phyloP scores from a whole-genome alignment of 2,329 filamentous ascomycete genomes.

The Penicillium frequentans region DNA sequence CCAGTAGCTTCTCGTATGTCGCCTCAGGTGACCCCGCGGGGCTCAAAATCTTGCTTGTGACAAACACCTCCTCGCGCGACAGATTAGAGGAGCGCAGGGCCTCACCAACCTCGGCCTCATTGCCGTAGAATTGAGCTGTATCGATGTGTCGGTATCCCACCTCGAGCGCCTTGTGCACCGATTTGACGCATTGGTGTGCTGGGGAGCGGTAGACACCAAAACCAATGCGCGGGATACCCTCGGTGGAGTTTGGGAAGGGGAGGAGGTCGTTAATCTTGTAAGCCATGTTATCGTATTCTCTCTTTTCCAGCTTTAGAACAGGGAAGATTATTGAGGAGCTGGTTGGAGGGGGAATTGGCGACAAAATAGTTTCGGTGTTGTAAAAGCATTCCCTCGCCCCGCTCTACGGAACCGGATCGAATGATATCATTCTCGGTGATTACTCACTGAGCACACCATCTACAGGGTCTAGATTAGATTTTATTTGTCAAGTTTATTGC shows the following conservation, averaged over 20 bases:
- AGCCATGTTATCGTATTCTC: constrained; percentile 14
- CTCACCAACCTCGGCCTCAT: constrained; percentile 66
- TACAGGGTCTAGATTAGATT: neutral
- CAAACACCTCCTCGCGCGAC: constrained; percentile 57
- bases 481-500: neutral
- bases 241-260: constrained; percentile 50
- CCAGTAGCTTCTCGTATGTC: constrained; percentile 59
- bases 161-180: constrained; percentile 58
- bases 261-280: constrained; percentile 51
- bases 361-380: neutral
- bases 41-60: constrained; percentile 69
- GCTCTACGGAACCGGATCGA: constrained; percentile 15
- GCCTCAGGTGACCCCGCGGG: constrained; percentile 55
- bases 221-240: constrained; percentile 64
- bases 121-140: constrained; percentile 67
- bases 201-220: constrained; percentile 70
- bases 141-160: constrained; percentile 57
- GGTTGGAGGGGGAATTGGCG: neutral
- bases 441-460: constrained; percentile 10
- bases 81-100: constrained; percentile 61
- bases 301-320: neutral
- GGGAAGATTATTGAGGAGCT: neutral
- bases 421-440: constrained; percentile 21
- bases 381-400: constrained; percentile 4
- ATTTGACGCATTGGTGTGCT: constrained; percentile 54